phyloP scores from a whole-genome alignment of 202 grass and related monocot genomes.

The Eragrostis tef region DNA sequence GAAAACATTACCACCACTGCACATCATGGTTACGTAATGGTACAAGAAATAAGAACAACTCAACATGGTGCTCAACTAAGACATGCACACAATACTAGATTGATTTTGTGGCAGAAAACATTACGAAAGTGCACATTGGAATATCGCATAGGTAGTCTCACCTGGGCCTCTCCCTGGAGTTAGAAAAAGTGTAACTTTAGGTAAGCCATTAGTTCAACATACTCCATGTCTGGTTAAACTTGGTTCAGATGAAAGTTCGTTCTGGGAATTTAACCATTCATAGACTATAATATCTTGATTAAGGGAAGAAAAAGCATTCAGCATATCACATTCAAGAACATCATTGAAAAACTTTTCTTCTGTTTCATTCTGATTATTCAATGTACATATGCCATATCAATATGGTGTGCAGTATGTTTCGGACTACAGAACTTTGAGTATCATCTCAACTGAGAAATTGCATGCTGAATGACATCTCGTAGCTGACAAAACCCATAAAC shows the following conservation, averaged over 20 bases:
- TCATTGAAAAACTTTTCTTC: slow-evolving; percentile 33
- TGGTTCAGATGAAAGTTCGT: slow-evolving; percentile 28
- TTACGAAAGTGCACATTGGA: not conserved
- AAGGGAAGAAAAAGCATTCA: not conserved
- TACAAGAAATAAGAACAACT: not conserved
- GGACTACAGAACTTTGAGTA: slow-evolving; percentile 29
- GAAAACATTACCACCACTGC: not conserved
- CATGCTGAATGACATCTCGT: slow-evolving; percentile 61
- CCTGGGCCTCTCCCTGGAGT: not conserved
- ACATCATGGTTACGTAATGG: slow-evolving; percentile 23
- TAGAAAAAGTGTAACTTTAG: slow-evolving; percentile 21
- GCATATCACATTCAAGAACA: slow-evolving; percentile 15
- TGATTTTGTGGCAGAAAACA: not conserved
- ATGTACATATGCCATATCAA: slow-evolving; percentile 61
- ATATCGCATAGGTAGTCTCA: not conserved
- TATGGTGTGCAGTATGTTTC: slow-evolving; percentile 47
- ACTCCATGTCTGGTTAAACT: not conserved
- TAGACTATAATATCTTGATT: slow-evolving; percentile 4
- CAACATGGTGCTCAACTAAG: not conserved
- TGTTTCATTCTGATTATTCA: slow-evolving; percentile 40
- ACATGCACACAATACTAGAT: not conserved
- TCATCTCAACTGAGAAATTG: slow-evolving; percentile 60
- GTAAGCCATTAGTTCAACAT: not conserved
- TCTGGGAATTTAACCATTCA: slow-evolving; percentile 9
- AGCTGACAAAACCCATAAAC: slow-evolving; percentile 85